These are phyloP conservation scores for Tricholoma saponaceum DNA, from an alignment of 768 basidiomycete species.

Conservation along the genomic window DNA sequence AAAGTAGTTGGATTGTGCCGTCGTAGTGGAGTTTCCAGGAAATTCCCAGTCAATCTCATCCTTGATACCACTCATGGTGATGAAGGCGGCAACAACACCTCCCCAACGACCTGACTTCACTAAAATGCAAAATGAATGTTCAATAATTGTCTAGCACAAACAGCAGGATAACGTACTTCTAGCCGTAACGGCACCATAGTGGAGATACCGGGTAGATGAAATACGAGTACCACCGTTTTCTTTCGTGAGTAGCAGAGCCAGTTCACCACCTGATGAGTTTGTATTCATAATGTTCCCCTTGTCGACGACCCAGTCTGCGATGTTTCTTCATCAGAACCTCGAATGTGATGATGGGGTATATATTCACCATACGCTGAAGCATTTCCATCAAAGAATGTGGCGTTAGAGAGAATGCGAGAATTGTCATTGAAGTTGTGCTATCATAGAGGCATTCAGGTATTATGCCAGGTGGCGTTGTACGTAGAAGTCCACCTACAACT, in stretches of 20 bases:
- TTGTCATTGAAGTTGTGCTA: slow-evolving; percentile 64
- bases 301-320: slow-evolving; percentile 66
- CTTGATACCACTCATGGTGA: slow-evolving; percentile 80
- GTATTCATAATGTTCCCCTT: slow-evolving; percentile 63
- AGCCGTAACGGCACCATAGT: slow-evolving; percentile 76
- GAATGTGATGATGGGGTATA: neutral
- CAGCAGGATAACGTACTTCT: slow-evolving; percentile 34
- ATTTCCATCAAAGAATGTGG: slow-evolving; percentile 70
- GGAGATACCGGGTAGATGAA: slow-evolving; percentile 76
- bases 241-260: slow-evolving; percentile 65
- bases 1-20: slow-evolving; percentile 79
- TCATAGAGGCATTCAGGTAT: neutral
- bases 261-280: slow-evolving; percentile 57
- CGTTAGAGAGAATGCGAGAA: slow-evolving; percentile 63
- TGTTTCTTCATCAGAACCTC: neutral
- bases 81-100: slow-evolving; percentile 82
- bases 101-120: slow-evolving; percentile 79
- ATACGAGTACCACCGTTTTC: slow-evolving; percentile 72
- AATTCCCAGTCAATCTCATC: slow-evolving; percentile 91
- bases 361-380: slow-evolving; percentile 57
- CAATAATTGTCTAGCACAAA: neutral
- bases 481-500: slow-evolving; percentile 36
- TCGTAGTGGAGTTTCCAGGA: slow-evolving; percentile 55
- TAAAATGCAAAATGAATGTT: slow-evolving; percentile 19
- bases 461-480: neutral